These are phyloP conservation scores for Monilinia aucupariae DNA, from an alignment of 2,329 filamentous ascomycete species.

Conservation along the genomic window DNA sequence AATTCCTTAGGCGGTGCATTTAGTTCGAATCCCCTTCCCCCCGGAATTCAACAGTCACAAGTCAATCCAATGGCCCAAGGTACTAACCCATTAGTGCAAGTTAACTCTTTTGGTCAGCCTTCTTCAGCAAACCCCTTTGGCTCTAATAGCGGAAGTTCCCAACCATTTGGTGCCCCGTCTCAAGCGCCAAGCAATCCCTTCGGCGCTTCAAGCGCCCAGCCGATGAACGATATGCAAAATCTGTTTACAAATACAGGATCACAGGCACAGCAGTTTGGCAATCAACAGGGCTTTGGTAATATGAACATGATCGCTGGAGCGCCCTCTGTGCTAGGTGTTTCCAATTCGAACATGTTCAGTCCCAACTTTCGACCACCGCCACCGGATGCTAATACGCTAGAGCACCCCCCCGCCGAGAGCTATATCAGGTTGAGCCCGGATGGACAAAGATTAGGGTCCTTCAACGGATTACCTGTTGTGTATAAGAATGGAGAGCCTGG, in stretches of 20 bases:
- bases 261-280: neutral
- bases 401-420: constrained; percentile 20
- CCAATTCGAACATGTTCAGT: constrained; percentile 8
- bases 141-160: constrained; percentile 24
- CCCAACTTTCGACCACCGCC: constrained; percentile 15
- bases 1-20: constrained; percentile 16
- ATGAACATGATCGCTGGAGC: neutral
- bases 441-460: constrained; percentile 44
- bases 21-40: constrained; percentile 10
- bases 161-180: constrained; percentile 39
- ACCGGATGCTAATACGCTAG: neutral
- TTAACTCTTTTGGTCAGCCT: constrained; percentile 36
- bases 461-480: constrained; percentile 58
- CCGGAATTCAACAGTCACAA: constrained; percentile 8
- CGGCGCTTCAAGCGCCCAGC: constrained; percentile 7
- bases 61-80: constrained; percentile 1
- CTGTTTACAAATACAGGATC: neutral
- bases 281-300: neutral
- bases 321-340: neutral
- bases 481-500: constrained; percentile 52
- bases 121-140: constrained; percentile 35
- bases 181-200: constrained; percentile 17
- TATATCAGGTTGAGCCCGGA: constrained; percentile 26
- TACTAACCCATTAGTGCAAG: constrained; percentile 15
- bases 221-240: neutral